These are phyloP conservation scores for Boeremia exigua DNA, from an alignment of 2,329 filamentous ascomycete genomes.

Conservation along the genomic window DNA sequence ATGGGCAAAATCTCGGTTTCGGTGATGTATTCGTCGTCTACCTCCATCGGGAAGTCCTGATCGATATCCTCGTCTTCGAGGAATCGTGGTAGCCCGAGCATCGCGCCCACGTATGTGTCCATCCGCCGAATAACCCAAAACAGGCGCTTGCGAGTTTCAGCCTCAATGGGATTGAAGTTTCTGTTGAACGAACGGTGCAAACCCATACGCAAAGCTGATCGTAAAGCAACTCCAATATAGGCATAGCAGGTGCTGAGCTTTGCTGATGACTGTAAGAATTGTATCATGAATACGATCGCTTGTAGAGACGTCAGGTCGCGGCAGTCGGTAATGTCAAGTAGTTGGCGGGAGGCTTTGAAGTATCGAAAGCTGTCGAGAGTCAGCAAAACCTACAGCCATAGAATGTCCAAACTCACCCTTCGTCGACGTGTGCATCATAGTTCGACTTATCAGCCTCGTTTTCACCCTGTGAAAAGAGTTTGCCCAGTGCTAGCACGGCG, in stretches of 20 bases:
- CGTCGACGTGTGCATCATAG: conserved; percentile 56
- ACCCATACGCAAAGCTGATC: conserved; percentile 59
- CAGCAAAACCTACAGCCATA: conserved; percentile 8
- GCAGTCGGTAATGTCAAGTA: conserved; percentile 61
- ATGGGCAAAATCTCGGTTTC: conserved; percentile 58
- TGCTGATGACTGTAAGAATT: conserved; percentile 60
- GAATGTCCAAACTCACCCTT: conserved; percentile 46
- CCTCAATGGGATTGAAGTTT: conserved; percentile 56
- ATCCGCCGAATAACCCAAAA: conserved; percentile 60
- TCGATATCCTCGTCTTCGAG: conserved; percentile 58
- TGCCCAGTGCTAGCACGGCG: conserved; percentile 56
- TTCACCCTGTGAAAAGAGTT: conserved; percentile 54
- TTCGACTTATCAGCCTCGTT: conserved; percentile 45
- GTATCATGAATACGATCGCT: conserved; percentile 60
- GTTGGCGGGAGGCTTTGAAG: conserved; percentile 55
- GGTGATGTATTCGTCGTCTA: conserved; percentile 60
- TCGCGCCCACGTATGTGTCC: conserved; percentile 60
- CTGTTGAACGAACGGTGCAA: conserved; percentile 57
- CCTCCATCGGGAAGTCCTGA: conserved; percentile 54
- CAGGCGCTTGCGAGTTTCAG: conserved; percentile 57
- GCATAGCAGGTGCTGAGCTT: conserved; percentile 61
- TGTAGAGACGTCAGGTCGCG: conserved; percentile 58
- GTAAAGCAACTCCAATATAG: conserved; percentile 58
- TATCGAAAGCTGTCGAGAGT: conserved; percentile 53
- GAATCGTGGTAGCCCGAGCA: conserved; percentile 57